Conservation (phyloP, 192 early-diverging fungal genomes). For the Kappamyces sp. region DNA sequence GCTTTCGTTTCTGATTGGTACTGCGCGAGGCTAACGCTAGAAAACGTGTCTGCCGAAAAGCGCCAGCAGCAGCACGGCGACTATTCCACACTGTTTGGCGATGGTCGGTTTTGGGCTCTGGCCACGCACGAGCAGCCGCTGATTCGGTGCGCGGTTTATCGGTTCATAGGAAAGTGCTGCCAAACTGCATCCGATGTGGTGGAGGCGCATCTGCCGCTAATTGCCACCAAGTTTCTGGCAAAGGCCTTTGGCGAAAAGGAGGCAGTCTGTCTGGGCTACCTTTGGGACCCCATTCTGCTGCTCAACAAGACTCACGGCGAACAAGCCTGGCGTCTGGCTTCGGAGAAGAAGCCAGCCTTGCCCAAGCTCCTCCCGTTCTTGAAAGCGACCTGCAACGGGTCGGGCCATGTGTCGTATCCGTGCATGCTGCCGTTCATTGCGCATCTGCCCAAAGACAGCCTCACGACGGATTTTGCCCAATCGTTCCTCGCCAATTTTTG, state of each 20-base stretch:
- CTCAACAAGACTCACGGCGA: constrained; percentile 51
- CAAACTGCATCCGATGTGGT: constrained; percentile 31
- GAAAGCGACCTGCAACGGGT: constrained; percentile 57
- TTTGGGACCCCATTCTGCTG: constrained; percentile 85
- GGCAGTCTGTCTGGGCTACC: constrained; percentile 58
- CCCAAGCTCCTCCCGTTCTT: constrained; percentile 67
- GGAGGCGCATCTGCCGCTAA: constrained; percentile 30
- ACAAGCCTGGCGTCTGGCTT: constrained; percentile 15
- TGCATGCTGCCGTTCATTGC: constrained; percentile 71
- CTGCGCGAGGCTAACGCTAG: background rate
- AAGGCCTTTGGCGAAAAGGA: constrained; percentile 73
- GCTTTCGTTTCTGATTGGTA: constrained; percentile 46
- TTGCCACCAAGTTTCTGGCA: constrained; percentile 55
- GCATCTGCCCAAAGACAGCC: constrained; percentile 44
- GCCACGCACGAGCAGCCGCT: constrained; percentile 35
- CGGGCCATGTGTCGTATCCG: constrained; percentile 62
- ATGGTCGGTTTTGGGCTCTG: constrained; percentile 51
- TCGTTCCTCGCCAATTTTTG: constrained; percentile 4
- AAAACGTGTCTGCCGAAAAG: constrained; percentile 20
- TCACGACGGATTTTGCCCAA: background rate
- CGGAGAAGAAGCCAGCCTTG: constrained; percentile 57
- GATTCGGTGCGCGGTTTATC: constrained; percentile 57
- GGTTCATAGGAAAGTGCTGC: constrained; percentile 47
- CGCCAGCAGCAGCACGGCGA: constrained; percentile 14
- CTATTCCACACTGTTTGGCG: constrained; percentile 33